Evolutionary conservation across 108 stramenopile genomes (phyloP), one percentile per base, ranked within the genome.

Genomic region (Seminavis robusta): DNA sequence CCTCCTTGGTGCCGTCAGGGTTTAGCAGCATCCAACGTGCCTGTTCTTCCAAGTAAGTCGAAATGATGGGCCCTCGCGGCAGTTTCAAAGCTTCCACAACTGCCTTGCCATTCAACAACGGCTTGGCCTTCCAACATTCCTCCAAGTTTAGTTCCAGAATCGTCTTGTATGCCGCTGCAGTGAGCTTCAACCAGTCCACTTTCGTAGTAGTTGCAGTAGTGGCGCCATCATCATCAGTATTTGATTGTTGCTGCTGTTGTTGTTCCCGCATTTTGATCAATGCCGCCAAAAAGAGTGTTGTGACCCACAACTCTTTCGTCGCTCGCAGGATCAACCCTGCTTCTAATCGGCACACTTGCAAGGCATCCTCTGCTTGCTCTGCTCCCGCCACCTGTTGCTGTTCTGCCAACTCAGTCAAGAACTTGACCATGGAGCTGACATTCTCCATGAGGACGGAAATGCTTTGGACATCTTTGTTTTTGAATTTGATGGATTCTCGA

Each of bases 401-500:
- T 37, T 34, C 48, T 23, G 39, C 38, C 17, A 15, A 29, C 10
- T 33, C 30, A 34, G 56, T 58, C 26, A 91, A 42, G 21, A 91
- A 51, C 2, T 45, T 49, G 21, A 58, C 39, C 83, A 88, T 80
- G 25, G 67, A 65, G 56, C 87, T 85, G 25, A 87, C 65, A 42
- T 74, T 49, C 10, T 76, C 48, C 34, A 76, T 43, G 4, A 88
- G 53, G 23, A 51, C 64, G 5, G 54, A 38, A 21, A 88, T 70
- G 39, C 54, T 76, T 41, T 61, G 51, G 15, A 73, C 66, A 47
- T 92, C 87, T 23, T 71, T 76, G 49, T 79, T 77, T 33, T 81
- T 72, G 49, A 84, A 92, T 54, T 92, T 92, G 48, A 92, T 69
- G 13, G 80, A 58, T 40, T 92, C 86, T 47, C 81, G 81, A 21